Percentiles rank a stretch among this genome's conserved stretches.
These are phyloP conservation scores for Fraxinus anomala DNA, from an alignment of 257 asterid species.

Conservation along the genomic window DNA sequence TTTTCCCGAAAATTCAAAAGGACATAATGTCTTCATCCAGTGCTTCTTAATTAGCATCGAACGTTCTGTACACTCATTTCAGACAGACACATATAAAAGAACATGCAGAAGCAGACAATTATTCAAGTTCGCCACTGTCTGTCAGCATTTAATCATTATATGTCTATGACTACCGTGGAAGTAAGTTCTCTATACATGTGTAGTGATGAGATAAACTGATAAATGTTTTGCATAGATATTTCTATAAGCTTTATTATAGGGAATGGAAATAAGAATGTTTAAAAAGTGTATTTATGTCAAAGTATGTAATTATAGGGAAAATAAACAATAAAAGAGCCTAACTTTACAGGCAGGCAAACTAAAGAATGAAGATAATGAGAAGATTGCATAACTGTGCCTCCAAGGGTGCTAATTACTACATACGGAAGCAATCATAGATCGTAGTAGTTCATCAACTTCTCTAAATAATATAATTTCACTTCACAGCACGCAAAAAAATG, in stretches of 20 bases:
- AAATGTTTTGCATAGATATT: conserved; percentile 1
- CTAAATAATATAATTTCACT: not conserved
- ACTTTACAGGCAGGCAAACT: not conserved
- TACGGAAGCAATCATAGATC: not conserved
- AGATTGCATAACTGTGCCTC: not conserved
- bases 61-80: conserved; percentile 11
- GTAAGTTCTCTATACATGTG: not conserved
- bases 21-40: not conserved
- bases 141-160: conserved; percentile 5
- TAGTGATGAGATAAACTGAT: not conserved
- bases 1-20: conserved; percentile 16
- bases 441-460: not conserved
- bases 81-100: conserved; percentile 8
- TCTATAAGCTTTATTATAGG: not conserved
- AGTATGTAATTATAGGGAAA: not conserved
- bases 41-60: conserved; percentile 16
- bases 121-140: not conserved
- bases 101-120: conserved; percentile 18
- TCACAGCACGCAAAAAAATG: not conserved
- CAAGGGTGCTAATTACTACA: not conserved
- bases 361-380: not conserved
- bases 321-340: not conserved
- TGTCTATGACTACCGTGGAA: conserved; percentile 1
- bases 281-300: not conserved
- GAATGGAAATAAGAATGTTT: not conserved